These are phyloP conservation scores for Apiospora hydei DNA, from an alignment of 2,329 filamentous ascomycete species.

Conservation along the genomic window DNA sequence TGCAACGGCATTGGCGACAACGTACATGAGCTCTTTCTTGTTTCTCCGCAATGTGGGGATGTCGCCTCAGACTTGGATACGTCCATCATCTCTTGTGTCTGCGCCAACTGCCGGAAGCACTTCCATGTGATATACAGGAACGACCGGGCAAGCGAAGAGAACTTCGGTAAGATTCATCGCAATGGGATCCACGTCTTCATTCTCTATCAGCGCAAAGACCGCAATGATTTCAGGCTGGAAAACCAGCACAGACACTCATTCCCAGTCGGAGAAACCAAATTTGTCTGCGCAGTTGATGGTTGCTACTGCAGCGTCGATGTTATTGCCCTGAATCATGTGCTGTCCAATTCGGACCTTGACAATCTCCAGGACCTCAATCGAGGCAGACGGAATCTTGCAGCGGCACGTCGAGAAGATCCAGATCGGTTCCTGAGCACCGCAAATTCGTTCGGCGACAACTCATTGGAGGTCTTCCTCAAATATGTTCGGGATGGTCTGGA, in stretches of 20 bases:
- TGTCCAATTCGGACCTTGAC: conserved; percentile 51
- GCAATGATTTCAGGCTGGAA: conserved; percentile 24
- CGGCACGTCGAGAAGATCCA: conserved; percentile 53
- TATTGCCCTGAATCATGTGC: conserved; percentile 51
- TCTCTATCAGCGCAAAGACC: conserved; percentile 29
- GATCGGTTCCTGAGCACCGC: conserved; percentile 54
- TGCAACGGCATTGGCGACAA: conserved; percentile 5
- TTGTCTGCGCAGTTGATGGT: conserved; percentile 36
- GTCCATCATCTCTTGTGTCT: conserved; percentile 38
- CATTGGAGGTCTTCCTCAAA: conserved; percentile 55
- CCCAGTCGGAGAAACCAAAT: conserved; percentile 31
- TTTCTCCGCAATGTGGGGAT: conserved; percentile 25
- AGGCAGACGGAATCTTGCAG: conserved; percentile 49
- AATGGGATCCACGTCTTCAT: conserved; percentile 39
- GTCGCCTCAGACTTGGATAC: conserved; percentile 31
- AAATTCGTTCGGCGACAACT: conserved; percentile 49
- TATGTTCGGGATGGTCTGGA: conserved; percentile 60
- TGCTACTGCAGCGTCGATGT: conserved; percentile 55
- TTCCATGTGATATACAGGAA: conserved; percentile 38
- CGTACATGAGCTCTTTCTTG: conserved; percentile 39
- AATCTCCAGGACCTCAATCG: conserved; percentile 54
- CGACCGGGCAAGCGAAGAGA: background rate
- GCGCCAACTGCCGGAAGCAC: conserved; percentile 38
- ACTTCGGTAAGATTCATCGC: conserved; percentile 30
- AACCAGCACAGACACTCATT: conserved; percentile 29